A percentile compares a stretch with the other conserved stretches of the same genome.
phyloP scores from a whole-genome alignment of 2,329 filamentous ascomycete genomes.

The Cercospora beticola region DNA sequence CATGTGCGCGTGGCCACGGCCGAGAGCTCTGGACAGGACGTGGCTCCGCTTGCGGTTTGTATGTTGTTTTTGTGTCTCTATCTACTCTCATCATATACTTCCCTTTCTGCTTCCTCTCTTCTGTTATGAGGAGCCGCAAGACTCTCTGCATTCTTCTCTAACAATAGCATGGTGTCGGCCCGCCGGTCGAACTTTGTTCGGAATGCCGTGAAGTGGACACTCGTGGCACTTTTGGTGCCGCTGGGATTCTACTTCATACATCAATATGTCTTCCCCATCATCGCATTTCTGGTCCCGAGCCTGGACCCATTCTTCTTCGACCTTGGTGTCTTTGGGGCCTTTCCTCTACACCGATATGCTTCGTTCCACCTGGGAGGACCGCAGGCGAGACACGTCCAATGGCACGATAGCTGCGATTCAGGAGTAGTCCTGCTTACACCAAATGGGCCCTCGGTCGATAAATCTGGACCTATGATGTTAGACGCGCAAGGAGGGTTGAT shows the following conservation, averaged over 20 bases:
- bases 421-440: conserved; percentile 35
- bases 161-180: conserved; percentile 21
- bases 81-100: background rate
- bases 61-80: background rate
- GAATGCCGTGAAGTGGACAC: conserved; percentile 14
- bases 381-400: conserved; percentile 29
- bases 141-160: background rate
- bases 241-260: conserved; percentile 27
- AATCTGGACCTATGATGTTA: conserved; percentile 39
- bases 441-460: conserved; percentile 33
- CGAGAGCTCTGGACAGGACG: background rate
- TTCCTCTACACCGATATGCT: conserved; percentile 30
- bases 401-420: conserved; percentile 35
- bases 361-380: conserved; percentile 34
- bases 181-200: conserved; percentile 15
- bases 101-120: background rate
- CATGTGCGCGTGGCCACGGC: background rate
- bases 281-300: conserved; percentile 33
- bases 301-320: conserved; percentile 35
- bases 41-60: background rate
- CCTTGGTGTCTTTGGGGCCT: conserved; percentile 36
- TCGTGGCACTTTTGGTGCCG: conserved; percentile 13
- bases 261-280: conserved; percentile 33
- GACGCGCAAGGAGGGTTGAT: conserved; percentile 37
- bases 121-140: background rate